Evolutionary conservation across 768 basidiomycete species (phyloP), one percentile per base, ranked within the genome.

Genomic region (Auriculariales sp.): DNA sequence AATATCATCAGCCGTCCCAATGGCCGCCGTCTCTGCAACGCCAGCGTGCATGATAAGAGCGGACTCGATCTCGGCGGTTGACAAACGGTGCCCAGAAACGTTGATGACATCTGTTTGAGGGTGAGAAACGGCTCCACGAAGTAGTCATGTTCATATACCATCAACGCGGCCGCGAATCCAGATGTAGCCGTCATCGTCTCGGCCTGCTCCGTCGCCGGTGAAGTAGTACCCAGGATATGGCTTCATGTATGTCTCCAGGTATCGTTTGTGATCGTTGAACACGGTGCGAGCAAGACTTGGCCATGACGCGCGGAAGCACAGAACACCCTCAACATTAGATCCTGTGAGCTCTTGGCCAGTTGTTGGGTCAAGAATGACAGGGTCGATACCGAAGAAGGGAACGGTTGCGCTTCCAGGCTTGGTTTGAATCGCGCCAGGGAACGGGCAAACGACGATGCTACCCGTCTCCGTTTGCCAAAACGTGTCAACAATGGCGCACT

Each of bases 381-480:
- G 73, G 59, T 91, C 81, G 53, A 92, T 85, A 47, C 95, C 94
- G 61, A 95, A 93, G 83, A 98, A 98, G 14, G 95, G 95, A 46
- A 98, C 89, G 4, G 94, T 97, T 5, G 95, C 94, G 0, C 89
- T 80, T 36, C 95, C 95, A 22, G 94, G 89, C 70, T 98, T 98
- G 47, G 92, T 93, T 65, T 87, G 78, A 56, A 95, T 83, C 4
- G 92, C 93, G 53, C 95, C 94, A 27, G 94, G 94, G 71, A 97
- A 81, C 2, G 94, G 94, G 0, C 93, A 90, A 51, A 99, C 77
- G 49, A 92, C 81, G 64, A 95, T 93, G 1, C 86, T 89, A 49
- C 95, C 95, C 0, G 95, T 98, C 70, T 99, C 94, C 0, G 95
- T 99, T 75, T 97, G 93, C 80, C 88, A 92, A 67, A 79, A 92